Evolutionary conservation across 768 basidiomycete genomes (phyloP).

Genomic region (Rhodosporidiobolus odoratus): DNA sequence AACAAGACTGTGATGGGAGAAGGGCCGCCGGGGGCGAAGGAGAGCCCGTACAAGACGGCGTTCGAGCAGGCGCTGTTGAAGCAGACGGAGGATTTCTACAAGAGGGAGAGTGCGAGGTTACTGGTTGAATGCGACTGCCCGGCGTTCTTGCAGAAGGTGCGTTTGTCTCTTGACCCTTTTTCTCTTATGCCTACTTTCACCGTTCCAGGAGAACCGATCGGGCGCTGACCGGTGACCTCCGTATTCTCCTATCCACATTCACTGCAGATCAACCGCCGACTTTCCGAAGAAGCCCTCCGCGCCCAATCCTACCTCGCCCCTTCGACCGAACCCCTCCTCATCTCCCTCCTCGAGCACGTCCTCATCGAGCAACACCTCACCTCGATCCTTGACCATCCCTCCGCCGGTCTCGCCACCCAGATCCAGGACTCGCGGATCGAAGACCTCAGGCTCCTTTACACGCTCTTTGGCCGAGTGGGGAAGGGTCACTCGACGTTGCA

Average conservation of each 20-base stretch:
- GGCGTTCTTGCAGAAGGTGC: slow-evolving; percentile 71
- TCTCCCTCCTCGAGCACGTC: slow-evolving; percentile 66
- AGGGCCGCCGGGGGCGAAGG: slow-evolving; percentile 42
- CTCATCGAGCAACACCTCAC: slow-evolving; percentile 72
- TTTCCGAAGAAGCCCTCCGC: slow-evolving; percentile 75
- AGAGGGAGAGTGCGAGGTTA: slow-evolving; percentile 63
- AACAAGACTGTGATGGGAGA: slow-evolving; percentile 30
- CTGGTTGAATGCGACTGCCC: slow-evolving; percentile 71
- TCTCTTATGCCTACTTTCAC: slow-evolving; percentile 43
- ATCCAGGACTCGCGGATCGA: slow-evolving; percentile 70
- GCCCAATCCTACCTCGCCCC: slow-evolving; percentile 79
- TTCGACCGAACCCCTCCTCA: slow-evolving; percentile 63
- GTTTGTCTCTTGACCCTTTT: slow-evolving; percentile 43
- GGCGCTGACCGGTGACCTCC: no score
- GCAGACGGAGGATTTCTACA: slow-evolving; percentile 75
- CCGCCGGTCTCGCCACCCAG: slow-evolving; percentile 82
- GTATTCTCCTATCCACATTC: neutral
- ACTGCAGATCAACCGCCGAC: slow-evolving; percentile 68
- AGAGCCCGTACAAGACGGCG: slow-evolving; percentile 67
- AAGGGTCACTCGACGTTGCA: slow-evolving; percentile 63
- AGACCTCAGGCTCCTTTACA: slow-evolving; percentile 73
- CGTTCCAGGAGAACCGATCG: no score
- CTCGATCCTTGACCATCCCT: slow-evolving; percentile 68
- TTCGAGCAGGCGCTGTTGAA: slow-evolving; percentile 75
- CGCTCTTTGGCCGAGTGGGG: slow-evolving; percentile 64